Evolutionary conservation across 495 filamentous ascomycete species (phyloP), one percentile per base, ranked within the genome.

Genomic region (Parachaetomium inaequale): DNA sequence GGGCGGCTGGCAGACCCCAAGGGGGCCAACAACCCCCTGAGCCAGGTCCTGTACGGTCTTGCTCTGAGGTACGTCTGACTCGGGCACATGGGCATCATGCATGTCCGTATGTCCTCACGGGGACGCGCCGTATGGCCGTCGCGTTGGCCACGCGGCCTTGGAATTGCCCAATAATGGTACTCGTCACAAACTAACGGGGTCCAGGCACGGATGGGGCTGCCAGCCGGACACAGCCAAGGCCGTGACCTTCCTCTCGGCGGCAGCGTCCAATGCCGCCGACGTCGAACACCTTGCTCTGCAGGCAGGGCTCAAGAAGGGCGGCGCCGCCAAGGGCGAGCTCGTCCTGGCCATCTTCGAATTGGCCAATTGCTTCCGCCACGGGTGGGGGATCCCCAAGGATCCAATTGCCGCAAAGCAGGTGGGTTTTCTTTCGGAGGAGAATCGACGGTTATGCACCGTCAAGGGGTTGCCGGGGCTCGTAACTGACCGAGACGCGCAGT

Each of bases 321-420:
- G 95, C 56, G 85, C 89, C 34, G 94, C 93, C 38, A 99, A 99
- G 76, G 93, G 94, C 45, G 95, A 99, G 76, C 85, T 99, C 55
- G 89, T 96, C n/a, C 87, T 98, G 32, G 94, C 94, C 15, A 96
- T 99, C 58, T 98, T 92, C 72, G 94, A 99, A 74, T 71, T 91
- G 70, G 94, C 89, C 31, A 97, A 98, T 76, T 96, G 89, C 71
- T 98, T 96, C 79, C 88, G 95, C 45, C 87, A 98, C 75, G 94
- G 92, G 28, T 98, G 94, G 95, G 94, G 94, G 53, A 88, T 96
- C 42, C 80, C 83, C 62, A 93, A 91, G 73, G 94, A 99, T 68
- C 84, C 90, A 54, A 83, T 88, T 62, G 94, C 95, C 49, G 95
- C 94, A 32, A 88, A 84, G 70, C 78, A 81, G 74, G 78, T 79